phyloP scores from a whole-genome alignment of 2,329 filamentous ascomycete species.

The Gnomoniopsis sp. region DNA sequence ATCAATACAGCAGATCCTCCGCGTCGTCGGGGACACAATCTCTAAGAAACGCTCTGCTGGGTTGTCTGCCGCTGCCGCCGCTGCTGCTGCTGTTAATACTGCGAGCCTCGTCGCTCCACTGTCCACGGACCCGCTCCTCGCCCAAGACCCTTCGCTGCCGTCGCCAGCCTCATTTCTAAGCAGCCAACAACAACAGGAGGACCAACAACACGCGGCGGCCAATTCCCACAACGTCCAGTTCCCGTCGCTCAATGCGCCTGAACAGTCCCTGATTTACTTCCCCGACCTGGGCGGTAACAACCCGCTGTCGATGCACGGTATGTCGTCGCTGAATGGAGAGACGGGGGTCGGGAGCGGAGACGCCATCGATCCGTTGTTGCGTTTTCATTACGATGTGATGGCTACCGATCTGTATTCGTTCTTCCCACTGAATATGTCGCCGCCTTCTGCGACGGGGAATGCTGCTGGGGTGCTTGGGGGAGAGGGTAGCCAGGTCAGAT shows the following conservation, averaged over 20 bases:
- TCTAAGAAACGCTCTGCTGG: conserved; percentile 15
- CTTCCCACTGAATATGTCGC: conserved; percentile 21
- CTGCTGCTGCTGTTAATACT: not conserved
- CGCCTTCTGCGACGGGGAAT: conserved; percentile 8
- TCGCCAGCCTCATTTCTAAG: conserved; percentile 4
- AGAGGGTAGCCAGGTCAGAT: not conserved
- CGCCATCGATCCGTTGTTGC: conserved; percentile 12
- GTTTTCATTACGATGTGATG: conserved; percentile 24
- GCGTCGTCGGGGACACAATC: conserved; percentile 23
- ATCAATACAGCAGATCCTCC: conserved; percentile 21
- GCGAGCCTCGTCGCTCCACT: conserved; percentile 1
- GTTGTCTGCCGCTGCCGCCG: too few relatives aligned
- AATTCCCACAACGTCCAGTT: conserved; percentile 21
- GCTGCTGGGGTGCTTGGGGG: not conserved
- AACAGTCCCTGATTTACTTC: conserved; percentile 23
- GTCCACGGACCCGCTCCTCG: conserved; percentile 12
- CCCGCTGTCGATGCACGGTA: not conserved
- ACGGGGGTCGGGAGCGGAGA: conserved; percentile 2
- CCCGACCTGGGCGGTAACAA: conserved; percentile 18
- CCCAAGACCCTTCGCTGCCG: conserved; percentile 2
- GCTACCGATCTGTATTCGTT: conserved; percentile 28
- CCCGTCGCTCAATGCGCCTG: conserved; percentile 20
- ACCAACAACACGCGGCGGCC: not conserved
- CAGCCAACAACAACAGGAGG: not conserved
- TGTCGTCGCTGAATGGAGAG: not conserved